Base-by-base conservation (phyloP, 768 basidiomycete genomes). In the Xanthoconium stramineum region DNA sequence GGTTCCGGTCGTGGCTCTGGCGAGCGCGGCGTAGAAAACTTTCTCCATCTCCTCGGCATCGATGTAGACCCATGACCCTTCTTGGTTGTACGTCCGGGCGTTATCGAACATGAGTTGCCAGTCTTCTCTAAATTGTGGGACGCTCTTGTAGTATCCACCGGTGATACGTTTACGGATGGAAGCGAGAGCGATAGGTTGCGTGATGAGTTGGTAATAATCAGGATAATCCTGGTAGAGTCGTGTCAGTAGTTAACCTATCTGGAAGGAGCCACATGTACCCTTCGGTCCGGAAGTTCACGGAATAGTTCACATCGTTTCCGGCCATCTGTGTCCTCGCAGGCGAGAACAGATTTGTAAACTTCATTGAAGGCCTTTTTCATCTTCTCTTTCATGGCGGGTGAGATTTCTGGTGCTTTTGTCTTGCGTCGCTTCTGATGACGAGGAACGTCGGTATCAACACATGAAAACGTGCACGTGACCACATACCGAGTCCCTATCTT, bases 21-120 rank as follows among this genome's bases (percentile, higher is more conserved):
- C 80, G 65, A 86, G 92, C 10, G 86, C 76, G 29, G 83, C 77
- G 57, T 89, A 81, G 69, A 95, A 94, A 47, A 86, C 85, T 67
- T 89, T 90, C 74, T 96, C 89, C 89, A 95, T 92, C 75, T 93
- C 91, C 47, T 92, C 89, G 9, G 96, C 94, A 58, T 96, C 93
- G 57, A 89, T 79, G 72, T 94, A 96, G 37, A 97, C 94, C 89
- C 91, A 93, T 0, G 93, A 95, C 2, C 89, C 93, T 72, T 96
- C 93, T 71, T 89, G 87, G 70, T 98, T 98, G 78, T 93, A 98
- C 43, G 84, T 89, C 64, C 90, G 82, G 6, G 96, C 95, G 65
- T 98, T 98, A 71, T 84, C 81, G 72, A 95, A 98, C 89, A 99
- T 94, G 53, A 94, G 80, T 61, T 81, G 81, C 85, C 88, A 93